Conservation (phyloP, 2,329 filamentous ascomycete species). For the Cryoendolithus antarcticus region DNA sequence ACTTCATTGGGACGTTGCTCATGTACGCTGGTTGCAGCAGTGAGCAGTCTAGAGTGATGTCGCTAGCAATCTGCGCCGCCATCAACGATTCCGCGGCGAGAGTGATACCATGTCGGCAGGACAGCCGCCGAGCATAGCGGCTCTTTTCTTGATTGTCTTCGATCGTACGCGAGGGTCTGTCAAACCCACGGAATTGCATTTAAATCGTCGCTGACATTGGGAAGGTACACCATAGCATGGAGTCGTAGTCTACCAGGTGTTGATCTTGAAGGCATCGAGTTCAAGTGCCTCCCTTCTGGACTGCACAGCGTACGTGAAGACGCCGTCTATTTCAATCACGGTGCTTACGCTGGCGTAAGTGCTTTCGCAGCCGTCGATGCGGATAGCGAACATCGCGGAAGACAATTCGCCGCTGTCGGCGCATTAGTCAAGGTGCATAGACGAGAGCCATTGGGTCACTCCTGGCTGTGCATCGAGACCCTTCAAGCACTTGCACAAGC, state of each 20-base stretch:
- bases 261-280: conserved; percentile 73
- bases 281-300: conserved; percentile 89
- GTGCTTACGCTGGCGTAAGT: conserved; percentile 70
- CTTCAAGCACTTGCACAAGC: conserved; percentile 65
- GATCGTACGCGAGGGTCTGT: conserved; percentile 27
- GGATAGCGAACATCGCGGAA: conserved; percentile 68
- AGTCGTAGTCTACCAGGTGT: conserved; percentile 57
- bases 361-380: conserved; percentile 80
- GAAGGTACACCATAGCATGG: conserved; percentile 73
- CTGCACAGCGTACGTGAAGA: conserved; percentile 81
- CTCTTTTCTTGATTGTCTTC: conserved; percentile 24
- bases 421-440: conserved; percentile 49
- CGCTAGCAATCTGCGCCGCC: not conserved
- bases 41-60: not conserved
- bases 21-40: not conserved
- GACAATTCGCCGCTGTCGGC: conserved; percentile 85
- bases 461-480: conserved; percentile 73
- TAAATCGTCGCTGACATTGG: conserved; percentile 1
- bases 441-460: conserved; percentile 56
- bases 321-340: conserved; percentile 81
- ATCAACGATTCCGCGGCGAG: not conserved
- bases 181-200: not conserved
- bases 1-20: not conserved
- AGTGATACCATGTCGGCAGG: conserved; percentile 3
- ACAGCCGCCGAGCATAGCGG: conserved; percentile 19